Percentiles rank a stretch among this genome's conserved stretches.
Evolutionary conservation across 257 asterid species (phyloP).

Genomic region (Schizonepeta tenuifolia): DNA sequence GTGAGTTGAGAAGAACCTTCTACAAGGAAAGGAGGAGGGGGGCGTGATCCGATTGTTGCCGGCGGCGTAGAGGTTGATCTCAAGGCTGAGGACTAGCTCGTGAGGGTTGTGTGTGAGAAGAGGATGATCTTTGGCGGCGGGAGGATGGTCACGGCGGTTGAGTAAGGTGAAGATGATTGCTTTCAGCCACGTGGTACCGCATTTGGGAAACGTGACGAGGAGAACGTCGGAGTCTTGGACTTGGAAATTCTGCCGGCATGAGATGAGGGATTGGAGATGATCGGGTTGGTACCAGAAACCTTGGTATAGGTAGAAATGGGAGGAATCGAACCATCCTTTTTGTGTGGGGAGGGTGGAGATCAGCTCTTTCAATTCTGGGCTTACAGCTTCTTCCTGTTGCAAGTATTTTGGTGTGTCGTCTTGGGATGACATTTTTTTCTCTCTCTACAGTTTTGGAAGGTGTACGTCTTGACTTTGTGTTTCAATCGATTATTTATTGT

Average conservation of each 20-base stretch:
- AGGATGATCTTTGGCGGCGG: neutral
- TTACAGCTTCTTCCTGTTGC: neutral
- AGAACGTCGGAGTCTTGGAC: slow-evolving; percentile 43
- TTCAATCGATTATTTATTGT: too few relatives aligned
- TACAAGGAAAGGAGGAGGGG: neutral
- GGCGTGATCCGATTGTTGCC: neutral
- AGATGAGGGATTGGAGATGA: slow-evolving; percentile 37
- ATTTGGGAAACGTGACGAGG: slow-evolving; percentile 56
- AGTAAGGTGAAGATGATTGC: slow-evolving; percentile 45
- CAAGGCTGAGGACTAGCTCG: slow-evolving; percentile 2
- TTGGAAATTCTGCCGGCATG: slow-evolving; percentile 43
- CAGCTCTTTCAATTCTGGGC: neutral
- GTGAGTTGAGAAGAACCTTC: slow-evolving; percentile 41
- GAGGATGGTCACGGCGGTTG: slow-evolving; percentile 38
- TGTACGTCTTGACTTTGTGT: neutral
- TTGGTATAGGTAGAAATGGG: slow-evolving; percentile 46
- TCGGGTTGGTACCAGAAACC: slow-evolving; percentile 48
- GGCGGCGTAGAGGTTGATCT: slow-evolving; percentile 1
- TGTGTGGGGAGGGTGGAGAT: slow-evolving; percentile 1
- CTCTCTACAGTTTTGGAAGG: too few relatives aligned
- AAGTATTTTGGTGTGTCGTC: neutral
- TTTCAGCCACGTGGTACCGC: slow-evolving; percentile 62
- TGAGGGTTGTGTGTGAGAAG: neutral
- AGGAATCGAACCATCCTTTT: slow-evolving; percentile 15
- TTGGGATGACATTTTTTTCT: neutral